Evolutionary conservation across 108 stramenopile species (phyloP), one percentile per base, ranked within the genome.

Genomic region (Schizochytrium sp.): DNA sequence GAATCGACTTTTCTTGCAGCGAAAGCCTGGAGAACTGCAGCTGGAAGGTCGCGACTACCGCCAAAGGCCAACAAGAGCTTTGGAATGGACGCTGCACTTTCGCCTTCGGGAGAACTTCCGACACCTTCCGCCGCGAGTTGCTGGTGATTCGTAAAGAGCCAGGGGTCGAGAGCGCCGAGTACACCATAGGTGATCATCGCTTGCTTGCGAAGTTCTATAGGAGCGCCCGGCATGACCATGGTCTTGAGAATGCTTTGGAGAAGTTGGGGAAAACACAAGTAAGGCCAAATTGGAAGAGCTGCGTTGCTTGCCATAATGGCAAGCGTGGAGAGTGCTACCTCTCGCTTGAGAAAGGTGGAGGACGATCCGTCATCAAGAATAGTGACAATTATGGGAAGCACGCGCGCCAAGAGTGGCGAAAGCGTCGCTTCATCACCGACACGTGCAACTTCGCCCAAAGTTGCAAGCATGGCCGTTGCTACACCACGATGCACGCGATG

Each of bases 301-400:
- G 76, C 76, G 23, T 53, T 83, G 51, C 76, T 83, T 12, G 76
- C 76, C 45, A 83, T 47, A 5, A 53, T 83, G 19, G 76, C 76
- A 1, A 83, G 76, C 10, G 76, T 83, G 25, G 45, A 47, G 2
- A 83, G 51, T 6, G 76, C 76, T 1, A 83, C 76, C 48, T 53
- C 48, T 6, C 76, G 76, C 51, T 83, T 83, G 51, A 83, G 45
- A 53, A 53, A 47, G 23, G 76, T 83, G 19, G 76, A 47, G 16
- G 76, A 83, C n/a, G 76, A 83, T 23, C 51, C 51, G 76, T 83
- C 76, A 16, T 83, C 76, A 83, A 83, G 76, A 23, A 83, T 83
- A 4, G 45, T 45, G 16, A 83, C 76, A 23, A 83, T 83, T 4
- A 83, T 83, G n/a, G 76, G 76, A 21, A 83, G 51, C 45, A 83